Evolutionary conservation across 768 basidiomycete genomes (phyloP).

Genomic region (Pisolithus orientalis): DNA sequence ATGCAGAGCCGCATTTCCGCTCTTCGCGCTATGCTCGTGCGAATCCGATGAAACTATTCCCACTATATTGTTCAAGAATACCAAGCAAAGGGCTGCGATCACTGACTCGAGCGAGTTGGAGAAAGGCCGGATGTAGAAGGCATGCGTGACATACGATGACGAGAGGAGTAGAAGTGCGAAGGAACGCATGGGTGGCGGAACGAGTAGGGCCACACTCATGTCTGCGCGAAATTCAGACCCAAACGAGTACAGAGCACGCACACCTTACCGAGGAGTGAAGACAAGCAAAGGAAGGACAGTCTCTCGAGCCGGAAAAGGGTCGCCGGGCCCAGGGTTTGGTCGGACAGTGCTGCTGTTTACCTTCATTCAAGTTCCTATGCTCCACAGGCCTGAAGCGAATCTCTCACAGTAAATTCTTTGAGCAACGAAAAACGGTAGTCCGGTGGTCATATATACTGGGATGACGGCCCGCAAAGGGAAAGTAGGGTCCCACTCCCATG

Average conservation of each 20-base stretch:
- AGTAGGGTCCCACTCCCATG: conserved; percentile 35
- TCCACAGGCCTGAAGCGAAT: conserved; percentile 16
- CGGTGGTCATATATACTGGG: conserved; percentile 28
- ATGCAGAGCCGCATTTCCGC: background rate
- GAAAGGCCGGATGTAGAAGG: conserved; percentile 35
- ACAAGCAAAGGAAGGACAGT: conserved; percentile 24
- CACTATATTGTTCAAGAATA: conserved; percentile 16
- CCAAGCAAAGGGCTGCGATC: conserved; percentile 25
- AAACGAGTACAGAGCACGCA: background rate
- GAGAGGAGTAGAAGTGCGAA: conserved; percentile 24
- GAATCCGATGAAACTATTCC: background rate
- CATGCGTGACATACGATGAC: conserved; percentile 31
- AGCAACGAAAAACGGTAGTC: conserved; percentile 22
- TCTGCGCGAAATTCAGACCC: conserved; percentile 15
- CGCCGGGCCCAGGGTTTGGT: conserved; percentile 3
- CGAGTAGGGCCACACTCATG: conserved; percentile 17
- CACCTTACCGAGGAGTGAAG: conserved; percentile 28
- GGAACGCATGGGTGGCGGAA: conserved; percentile 14
- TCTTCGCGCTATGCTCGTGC: conserved; percentile 1
- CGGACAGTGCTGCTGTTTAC: conserved; percentile 8
- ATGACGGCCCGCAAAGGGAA: conserved; percentile 32
- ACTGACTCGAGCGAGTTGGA: conserved; percentile 33
- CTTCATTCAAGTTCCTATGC: conserved; percentile 5
- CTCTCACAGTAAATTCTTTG: conserved; percentile 4
- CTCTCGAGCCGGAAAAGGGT: conserved; percentile 27